Evolutionary conservation across 2,329 filamentous ascomycete species (phyloP).

Genomic region (Cytospora piceicola): DNA sequence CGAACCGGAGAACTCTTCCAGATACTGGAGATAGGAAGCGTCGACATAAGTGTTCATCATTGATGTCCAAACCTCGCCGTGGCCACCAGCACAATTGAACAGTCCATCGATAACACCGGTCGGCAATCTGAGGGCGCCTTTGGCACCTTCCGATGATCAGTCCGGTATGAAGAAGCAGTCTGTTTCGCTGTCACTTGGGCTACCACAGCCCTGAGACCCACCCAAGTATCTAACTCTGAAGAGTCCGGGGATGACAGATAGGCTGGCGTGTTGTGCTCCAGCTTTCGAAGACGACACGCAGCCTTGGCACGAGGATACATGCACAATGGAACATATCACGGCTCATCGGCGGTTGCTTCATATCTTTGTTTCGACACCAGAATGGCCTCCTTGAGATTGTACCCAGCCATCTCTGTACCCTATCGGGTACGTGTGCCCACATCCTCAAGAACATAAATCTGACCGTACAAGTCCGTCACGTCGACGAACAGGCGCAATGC

Average conservation of each 20-base stretch:
- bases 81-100: constrained; percentile 47
- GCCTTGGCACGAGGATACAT: too few relatives aligned
- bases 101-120: constrained; percentile 40
- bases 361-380: too few relatives aligned
- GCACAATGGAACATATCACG: too few relatives aligned
- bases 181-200: constrained; percentile 42
- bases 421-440: not conserved
- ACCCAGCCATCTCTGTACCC: not conserved
- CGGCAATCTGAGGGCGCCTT: constrained; percentile 32
- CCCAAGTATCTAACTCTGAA: too few relatives aligned
- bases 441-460: constrained; percentile 40
- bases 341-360: too few relatives aligned
- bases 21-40: constrained; percentile 39
- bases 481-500: constrained; percentile 37
- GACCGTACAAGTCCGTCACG: constrained; percentile 42
- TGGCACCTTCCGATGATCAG: constrained; percentile 47
- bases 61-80: constrained; percentile 36
- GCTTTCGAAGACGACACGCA: too few relatives aligned
- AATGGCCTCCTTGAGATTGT: too few relatives aligned
- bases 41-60: constrained; percentile 42
- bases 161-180: constrained; percentile 50
- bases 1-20: constrained; percentile 30
- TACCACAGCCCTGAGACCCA: constrained; percentile 30
- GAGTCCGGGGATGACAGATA: too few relatives aligned
- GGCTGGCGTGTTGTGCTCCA: too few relatives aligned